Evolutionary conservation across 1,139 yeast species (phyloP).

Genomic region (Blastobotrys arbuscula): DNA sequence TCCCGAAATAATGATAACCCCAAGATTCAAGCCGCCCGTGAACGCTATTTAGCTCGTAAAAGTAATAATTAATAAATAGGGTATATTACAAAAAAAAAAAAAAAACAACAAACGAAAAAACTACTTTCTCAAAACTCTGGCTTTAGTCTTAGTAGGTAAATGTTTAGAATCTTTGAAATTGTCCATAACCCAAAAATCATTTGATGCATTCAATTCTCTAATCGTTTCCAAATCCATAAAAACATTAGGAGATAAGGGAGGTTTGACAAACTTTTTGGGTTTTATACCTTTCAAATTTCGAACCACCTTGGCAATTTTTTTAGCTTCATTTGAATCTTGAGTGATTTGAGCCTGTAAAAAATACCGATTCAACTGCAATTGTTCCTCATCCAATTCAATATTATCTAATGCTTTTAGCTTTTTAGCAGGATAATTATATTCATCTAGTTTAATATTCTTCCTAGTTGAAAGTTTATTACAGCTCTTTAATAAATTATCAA

Average conservation of each 20-base stretch:
- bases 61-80: slow-evolving; percentile 1
- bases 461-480: background rate
- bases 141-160: background rate
- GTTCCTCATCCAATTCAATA: background rate
- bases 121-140: background rate
- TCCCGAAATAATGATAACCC: slow-evolving; percentile 1
- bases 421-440: slow-evolving; percentile 1
- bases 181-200: slow-evolving; percentile 7
- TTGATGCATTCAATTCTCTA: slow-evolving; percentile 1
- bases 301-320: slow-evolving; percentile 14
- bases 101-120: background rate
- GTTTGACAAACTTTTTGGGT: slow-evolving; percentile 6
- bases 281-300: slow-evolving; percentile 3
- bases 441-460: background rate
- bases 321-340: slow-evolving; percentile 14
- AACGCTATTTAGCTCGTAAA: slow-evolving; percentile 30
- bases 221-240: slow-evolving; percentile 11
- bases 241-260: slow-evolving; percentile 1
- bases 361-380: background rate
- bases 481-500: slow-evolving; percentile 43
- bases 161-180: background rate
- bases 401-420: too few relatives aligned
- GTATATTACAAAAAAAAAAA: background rate
- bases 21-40: slow-evolving; percentile 27
- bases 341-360: slow-evolving; percentile 26